Evolutionary conservation across 2,329 filamentous ascomycete species (phyloP), one percentile per base, ranked within the genome.

Genomic region (Hypoxylon sp.): DNA sequence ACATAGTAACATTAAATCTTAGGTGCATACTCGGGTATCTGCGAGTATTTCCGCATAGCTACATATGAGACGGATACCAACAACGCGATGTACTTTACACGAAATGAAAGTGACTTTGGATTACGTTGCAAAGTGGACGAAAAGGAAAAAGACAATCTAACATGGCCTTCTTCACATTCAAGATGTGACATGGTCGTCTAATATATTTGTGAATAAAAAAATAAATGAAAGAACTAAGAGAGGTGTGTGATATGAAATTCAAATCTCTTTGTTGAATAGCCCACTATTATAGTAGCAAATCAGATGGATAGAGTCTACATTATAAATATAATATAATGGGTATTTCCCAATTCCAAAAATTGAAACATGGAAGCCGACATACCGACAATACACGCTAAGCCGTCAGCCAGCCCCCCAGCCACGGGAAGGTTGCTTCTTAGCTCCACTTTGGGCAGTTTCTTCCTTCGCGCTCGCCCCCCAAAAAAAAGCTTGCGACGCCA

Each of bases 301-400:
- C 39, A 44, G 17, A 22, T 11, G 39, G 14, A 42, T 19, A 17
- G 9, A 42, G 14, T n/a, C 37, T 17, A 2, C 6, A 17, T 17
- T 42, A 42, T 42, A 5, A 42, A 17, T 4, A 63, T 50, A 24
- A 47, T 35, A 8, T 17, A 50, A 42, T 39, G 29, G 4, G 17
- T 51, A 26, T 33, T 10, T n/a, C 10, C 17, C 13, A 33, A 29
- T 42, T 60, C 52, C 52, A 22, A 58, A 37, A 42, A 52, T 53
- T 70, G 65, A 70, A 68, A 68, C 65, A 70, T 65, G 58, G 62
- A 70, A 65, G 61, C 68, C 68, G 68, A 63, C 68, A 67, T 70
- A 63, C 68, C 68, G 65, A 60, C 46, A 42, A 57, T 52, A 56
- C 17, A 44, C 17, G 39, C 58, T 19, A 52, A 22, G 37, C 24